Evolutionary conservation across 176 grass and related monocot genomes (phyloP).

Genomic region (Ensete glaucum): DNA sequence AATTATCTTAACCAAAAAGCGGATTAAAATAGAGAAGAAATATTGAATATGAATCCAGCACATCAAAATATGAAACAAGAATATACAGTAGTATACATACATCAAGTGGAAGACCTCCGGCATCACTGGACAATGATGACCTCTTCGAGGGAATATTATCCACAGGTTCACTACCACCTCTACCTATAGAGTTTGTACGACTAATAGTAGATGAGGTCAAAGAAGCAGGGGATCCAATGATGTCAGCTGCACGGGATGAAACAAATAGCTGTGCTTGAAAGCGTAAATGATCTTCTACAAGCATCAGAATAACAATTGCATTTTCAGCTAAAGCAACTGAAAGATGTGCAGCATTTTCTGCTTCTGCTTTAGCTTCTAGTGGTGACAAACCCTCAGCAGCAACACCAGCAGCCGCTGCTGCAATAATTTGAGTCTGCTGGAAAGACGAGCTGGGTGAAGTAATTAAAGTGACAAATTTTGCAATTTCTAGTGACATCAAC

Average conservation of each 20-base stretch:
- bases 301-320: conserved; percentile 91
- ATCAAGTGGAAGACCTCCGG: conserved; percentile 79
- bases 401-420: conserved; percentile 93
- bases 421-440: conserved; percentile 92
- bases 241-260: conserved; percentile 36
- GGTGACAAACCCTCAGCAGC: conserved; percentile 94
- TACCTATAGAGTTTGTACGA: conserved; percentile 62
- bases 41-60: not conserved
- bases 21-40: not conserved
- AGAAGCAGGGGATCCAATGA: conserved; percentile 33
- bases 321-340: conserved; percentile 96
- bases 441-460: conserved; percentile 18
- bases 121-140: conserved; percentile 73
- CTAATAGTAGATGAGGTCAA: conserved; percentile 41
- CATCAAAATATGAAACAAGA: conserved; percentile 6
- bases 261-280: conserved; percentile 75
- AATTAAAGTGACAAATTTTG: conserved; percentile 3
- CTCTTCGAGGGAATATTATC: conserved; percentile 31
- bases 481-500: not conserved
- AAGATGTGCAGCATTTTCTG: conserved; percentile 91
- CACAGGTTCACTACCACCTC: conserved; percentile 39
- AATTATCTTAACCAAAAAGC: not conserved
- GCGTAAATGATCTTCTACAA: conserved; percentile 97
- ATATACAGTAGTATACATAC: conserved; percentile 50
- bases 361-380: conserved; percentile 80